A percentile compares a stretch with the other conserved stretches of the same genome.
These are phyloP conservation scores for Dillenia turbinata DNA, from an alignment of 164 flowering plant genomes.

Conservation along the genomic window DNA sequence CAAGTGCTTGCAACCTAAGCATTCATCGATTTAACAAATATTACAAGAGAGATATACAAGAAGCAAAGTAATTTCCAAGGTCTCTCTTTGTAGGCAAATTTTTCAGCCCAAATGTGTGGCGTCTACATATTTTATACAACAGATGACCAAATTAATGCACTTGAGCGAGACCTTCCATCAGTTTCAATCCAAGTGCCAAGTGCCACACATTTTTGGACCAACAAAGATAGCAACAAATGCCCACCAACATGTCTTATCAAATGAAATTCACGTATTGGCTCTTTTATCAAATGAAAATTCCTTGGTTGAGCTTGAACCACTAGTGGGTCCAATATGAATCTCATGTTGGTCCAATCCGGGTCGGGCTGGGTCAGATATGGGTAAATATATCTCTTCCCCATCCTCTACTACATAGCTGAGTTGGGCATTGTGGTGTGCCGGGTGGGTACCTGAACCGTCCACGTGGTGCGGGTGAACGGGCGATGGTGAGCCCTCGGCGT, in stretches of 20 bases:
- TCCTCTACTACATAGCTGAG: neutral
- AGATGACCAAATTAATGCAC: slow-evolving; percentile 7
- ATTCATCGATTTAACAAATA: too few species aligned
- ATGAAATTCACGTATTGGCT: neutral
- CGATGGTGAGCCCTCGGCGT: slow-evolving; percentile 34
- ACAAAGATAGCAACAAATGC: neutral
- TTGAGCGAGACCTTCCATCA: slow-evolving; percentile 22
- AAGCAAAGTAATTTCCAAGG: too few species aligned
- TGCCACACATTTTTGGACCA: slow-evolving; percentile 3
- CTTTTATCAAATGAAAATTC: slow-evolving; percentile 30
- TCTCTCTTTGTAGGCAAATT: too few species aligned
- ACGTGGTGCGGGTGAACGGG: slow-evolving; percentile 20
- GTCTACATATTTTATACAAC: too few species aligned
- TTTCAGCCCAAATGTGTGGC: too few species aligned
- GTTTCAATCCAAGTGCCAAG: slow-evolving; percentile 18
- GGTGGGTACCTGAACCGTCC: slow-evolving; percentile 20
- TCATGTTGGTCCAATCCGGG: slow-evolving; percentile 18
- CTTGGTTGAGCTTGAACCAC: slow-evolving; percentile 14
- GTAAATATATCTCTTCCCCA: slow-evolving; percentile 12
- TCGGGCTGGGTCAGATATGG: slow-evolving; percentile 4
- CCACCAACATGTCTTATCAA: slow-evolving; percentile 13
- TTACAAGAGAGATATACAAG: too few species aligned
- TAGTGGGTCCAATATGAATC: slow-evolving; percentile 11
- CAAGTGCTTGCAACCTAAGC: too few species aligned
- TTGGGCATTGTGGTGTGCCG: slow-evolving; percentile 15